These are phyloP conservation scores for Musa beccarii DNA, from an alignment of 176 grass and related monocot genomes.

Conservation along the genomic window DNA sequence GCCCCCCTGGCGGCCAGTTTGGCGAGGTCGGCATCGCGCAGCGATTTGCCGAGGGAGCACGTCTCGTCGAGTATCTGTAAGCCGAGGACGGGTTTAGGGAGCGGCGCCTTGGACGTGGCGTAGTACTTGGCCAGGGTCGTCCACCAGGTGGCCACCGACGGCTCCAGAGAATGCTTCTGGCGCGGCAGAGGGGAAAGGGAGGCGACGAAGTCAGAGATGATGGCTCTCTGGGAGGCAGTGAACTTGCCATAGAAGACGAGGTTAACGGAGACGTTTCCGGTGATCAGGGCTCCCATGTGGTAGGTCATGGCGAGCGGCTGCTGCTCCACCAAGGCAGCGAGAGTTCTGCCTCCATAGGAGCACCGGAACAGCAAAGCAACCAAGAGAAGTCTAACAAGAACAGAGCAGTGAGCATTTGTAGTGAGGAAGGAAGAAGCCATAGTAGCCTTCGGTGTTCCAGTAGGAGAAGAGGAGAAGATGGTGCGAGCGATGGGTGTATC, in stretches of 20 bases:
- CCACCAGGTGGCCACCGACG: constrained; percentile 42
- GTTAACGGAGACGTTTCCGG: constrained; percentile 19
- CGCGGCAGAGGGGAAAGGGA: constrained; percentile 12
- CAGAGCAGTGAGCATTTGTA: not conserved
- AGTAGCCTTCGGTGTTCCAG: not conserved
- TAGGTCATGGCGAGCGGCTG: constrained; percentile 12
- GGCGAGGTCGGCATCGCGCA: constrained; percentile 42
- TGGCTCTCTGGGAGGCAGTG: constrained; percentile 18
- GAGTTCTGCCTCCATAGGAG: constrained; percentile 6
- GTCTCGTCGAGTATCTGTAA: constrained; percentile 23
- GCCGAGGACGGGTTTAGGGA: constrained; percentile 19
- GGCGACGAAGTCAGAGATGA: constrained; percentile 28
- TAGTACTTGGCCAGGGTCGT: constrained; percentile 30
- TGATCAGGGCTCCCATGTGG: constrained; percentile 30
- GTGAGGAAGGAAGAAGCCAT: not conserved
- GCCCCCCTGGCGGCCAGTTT: constrained; percentile 24
- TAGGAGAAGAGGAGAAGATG: not conserved
- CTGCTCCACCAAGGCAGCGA: constrained; percentile 13
- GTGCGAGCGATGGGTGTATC: not conserved
- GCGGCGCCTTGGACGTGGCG: constrained; percentile 11
- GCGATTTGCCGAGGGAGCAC: constrained; percentile 40
- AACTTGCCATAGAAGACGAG: constrained; percentile 41
- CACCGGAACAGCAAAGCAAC: not conserved
- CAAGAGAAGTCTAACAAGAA: not conserved
- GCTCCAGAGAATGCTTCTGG: constrained; percentile 1